Evolutionary conservation across 2,329 filamentous ascomycete species (phyloP).

Genomic region (Biscogniauxia mediterranea): DNA sequence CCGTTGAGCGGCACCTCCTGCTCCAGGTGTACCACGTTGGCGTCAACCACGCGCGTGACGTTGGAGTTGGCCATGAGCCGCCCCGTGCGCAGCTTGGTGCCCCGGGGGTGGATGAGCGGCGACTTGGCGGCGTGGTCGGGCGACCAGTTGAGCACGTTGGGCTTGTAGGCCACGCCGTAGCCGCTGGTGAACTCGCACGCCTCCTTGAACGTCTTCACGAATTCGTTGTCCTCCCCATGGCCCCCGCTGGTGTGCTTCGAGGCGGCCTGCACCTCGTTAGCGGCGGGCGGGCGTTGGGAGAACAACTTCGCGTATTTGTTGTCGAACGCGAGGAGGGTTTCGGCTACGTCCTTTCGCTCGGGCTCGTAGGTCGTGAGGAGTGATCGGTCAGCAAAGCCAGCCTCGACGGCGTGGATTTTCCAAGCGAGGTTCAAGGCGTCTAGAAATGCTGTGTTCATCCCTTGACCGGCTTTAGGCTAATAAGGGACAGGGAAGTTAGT

Average conservation of each 20-base stretch:
- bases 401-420: slow-evolving; percentile 92
- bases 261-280: slow-evolving; percentile 69
- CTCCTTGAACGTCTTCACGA: slow-evolving; percentile 87
- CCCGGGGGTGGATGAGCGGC: slow-evolving; percentile 63
- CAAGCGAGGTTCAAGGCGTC: slow-evolving; percentile 89
- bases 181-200: slow-evolving; percentile 90
- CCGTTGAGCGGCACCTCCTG: slow-evolving; percentile 88
- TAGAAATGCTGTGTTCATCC: slow-evolving; percentile 78
- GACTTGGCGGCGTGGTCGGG: slow-evolving; percentile 69
- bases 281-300: slow-evolving; percentile 72
- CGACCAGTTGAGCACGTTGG: slow-evolving; percentile 84
- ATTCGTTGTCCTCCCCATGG: slow-evolving; percentile 65
- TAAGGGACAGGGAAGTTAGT: slow-evolving; percentile 32
- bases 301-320: slow-evolving; percentile 88
- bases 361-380: slow-evolving; percentile 82
- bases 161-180: slow-evolving; percentile 82
- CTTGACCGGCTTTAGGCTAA: slow-evolving; percentile 74
- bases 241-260: slow-evolving; percentile 35
- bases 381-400: slow-evolving; percentile 71
- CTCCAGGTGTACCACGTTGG: slow-evolving; percentile 86
- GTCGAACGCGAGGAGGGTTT: slow-evolving; percentile 82
- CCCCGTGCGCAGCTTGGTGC: slow-evolving; percentile 68
- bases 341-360: slow-evolving; percentile 81
- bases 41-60: slow-evolving; percentile 83
- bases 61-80: slow-evolving; percentile 74